Base-by-base conservation (phyloP, 2,329 filamentous ascomycete species). In the Xylariaceae sp. region DNA sequence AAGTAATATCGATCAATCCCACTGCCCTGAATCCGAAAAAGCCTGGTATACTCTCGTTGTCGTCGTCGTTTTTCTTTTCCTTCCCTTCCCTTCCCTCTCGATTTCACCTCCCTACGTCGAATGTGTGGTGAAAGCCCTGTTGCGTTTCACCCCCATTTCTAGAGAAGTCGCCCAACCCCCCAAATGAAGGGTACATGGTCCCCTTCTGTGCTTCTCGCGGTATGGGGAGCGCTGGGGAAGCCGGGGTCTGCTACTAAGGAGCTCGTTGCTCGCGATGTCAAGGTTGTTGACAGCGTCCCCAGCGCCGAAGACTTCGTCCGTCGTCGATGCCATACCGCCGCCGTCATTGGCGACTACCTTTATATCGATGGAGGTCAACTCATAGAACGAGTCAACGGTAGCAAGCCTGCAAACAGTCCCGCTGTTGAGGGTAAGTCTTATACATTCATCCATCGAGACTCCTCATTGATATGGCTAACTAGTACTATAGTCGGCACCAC, bases 331-430 rank as follows among this genome's bases (percentile, higher is more conserved):
- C 55, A 58, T 13, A 64, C 59, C 1, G 68, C 68, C 17, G 67
- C 70, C 51, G 68, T 72, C n/a, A 56, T 75, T 10, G 73, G 73
- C 8, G 69, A 75, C 56, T 73, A 73, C 51, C 61, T 73, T 44
- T 77, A 75, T 55, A 70, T 76, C 51, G 73, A 76, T 57, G 74
- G 74, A 50, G 75, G 75, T 13, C 68, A 73, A 59, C 55, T 74
- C 1, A 72, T 67, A 1, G 66, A 68, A 39, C 63, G 63, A 9
- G 58, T 64, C 52, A 64, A 71, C 30, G 71, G 67, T 4, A 67
- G 64, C 17, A 51, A 59, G 37, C 58, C 65, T 1, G 60, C 67
- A 30, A 57, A 58, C 50, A 65, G 64, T 42, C 62, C 66, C n/a
- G 66, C 67, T 47, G 66, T 65, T 53, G 56, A 64, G 42, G 66